Base-by-base conservation (phyloP, 257 asterid species). In the Scutellaria baicalensis region DNA sequence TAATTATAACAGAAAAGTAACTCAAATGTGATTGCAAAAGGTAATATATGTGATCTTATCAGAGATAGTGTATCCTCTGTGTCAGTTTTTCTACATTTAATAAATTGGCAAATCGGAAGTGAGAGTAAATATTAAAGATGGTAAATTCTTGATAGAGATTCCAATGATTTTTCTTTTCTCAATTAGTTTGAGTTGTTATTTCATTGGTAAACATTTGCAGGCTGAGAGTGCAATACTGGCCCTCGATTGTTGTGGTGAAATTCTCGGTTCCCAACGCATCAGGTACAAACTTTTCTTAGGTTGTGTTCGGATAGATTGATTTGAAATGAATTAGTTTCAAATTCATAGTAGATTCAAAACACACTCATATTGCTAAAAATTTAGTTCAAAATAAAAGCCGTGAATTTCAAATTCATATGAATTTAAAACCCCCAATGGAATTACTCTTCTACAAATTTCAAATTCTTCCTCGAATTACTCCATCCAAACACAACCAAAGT, bases 171-270 rank as follows among this genome's bases (percentile, higher is more conserved):
- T 38, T 40, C 50, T 17, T 20, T 8, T 17, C 33, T 36, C 43
- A 20, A 38, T 39, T 39, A 11, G 36, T 13, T 59, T 39, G 66
- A 60, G n/a, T 17, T 6, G 35, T 39, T 60, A 14, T 35, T 39
- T 17, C 17, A n/a, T 16, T 17, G 4, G 42, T 14, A 17, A 20
- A 33, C 38, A 57, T 71, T 59, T 82, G 76, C 88, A 91, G 96
- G 96, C 97, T 74, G 97, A 91, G 79, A 88, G 97, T 73, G 96
- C 97, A 45, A 78, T 91, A 64, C 14, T 89, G 72, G 97, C 97
- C 21, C 87, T 91, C 9, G 93, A 89, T 65, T 87, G 97, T 72
- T 91, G 96, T 27, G 97, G 97, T 35, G 90, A 87, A 64, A 59
- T 82, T 11, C 78, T 91, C 62, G 97, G 96, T 80, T 87, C 96